Evolutionary conservation across 2,329 filamentous ascomycete species (phyloP).

Genomic region (Pezicula rhizophila): DNA sequence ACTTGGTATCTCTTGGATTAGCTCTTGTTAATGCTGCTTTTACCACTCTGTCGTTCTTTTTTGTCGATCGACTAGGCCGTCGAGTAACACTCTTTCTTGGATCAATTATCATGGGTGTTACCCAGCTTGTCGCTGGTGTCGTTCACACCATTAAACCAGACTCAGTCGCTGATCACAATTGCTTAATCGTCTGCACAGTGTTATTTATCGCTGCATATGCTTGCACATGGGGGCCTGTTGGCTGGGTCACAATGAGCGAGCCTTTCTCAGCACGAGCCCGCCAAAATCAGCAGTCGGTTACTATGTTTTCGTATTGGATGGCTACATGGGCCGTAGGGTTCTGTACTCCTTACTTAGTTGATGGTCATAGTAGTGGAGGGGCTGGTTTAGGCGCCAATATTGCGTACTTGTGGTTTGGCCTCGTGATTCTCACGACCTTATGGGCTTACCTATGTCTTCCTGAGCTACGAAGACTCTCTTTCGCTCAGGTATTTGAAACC

Average conservation of each 20-base stretch:
- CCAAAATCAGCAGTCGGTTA: not conserved
- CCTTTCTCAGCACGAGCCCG: not conserved
- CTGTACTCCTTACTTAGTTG: not conserved
- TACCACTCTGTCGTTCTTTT: not conserved
- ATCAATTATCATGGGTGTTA: not conserved
- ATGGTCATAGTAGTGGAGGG: not conserved
- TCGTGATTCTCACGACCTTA: not conserved
- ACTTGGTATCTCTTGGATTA: not conserved
- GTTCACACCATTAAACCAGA: not conserved
- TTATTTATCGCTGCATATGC: not conserved
- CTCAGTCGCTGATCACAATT: not conserved
- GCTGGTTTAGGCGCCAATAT: not conserved
- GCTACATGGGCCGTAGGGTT: not conserved
- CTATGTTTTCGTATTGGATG: not conserved
- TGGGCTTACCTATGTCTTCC: not conserved
- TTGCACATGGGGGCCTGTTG: not conserved
- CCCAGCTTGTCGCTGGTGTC: not conserved
- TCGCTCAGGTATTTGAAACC: not conserved
- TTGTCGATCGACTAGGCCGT: not conserved
- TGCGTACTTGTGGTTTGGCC: not conserved
- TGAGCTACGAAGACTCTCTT: not conserved
- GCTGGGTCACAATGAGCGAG: not conserved
- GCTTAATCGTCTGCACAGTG: not conserved
- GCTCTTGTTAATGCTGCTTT: not conserved
- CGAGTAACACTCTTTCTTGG: not conserved